A percentile compares a stretch with the other conserved stretches of the same genome.
Evolutionary conservation across 2,329 filamentous ascomycete species (phyloP).

Genomic region (Aspergillus felis): DNA sequence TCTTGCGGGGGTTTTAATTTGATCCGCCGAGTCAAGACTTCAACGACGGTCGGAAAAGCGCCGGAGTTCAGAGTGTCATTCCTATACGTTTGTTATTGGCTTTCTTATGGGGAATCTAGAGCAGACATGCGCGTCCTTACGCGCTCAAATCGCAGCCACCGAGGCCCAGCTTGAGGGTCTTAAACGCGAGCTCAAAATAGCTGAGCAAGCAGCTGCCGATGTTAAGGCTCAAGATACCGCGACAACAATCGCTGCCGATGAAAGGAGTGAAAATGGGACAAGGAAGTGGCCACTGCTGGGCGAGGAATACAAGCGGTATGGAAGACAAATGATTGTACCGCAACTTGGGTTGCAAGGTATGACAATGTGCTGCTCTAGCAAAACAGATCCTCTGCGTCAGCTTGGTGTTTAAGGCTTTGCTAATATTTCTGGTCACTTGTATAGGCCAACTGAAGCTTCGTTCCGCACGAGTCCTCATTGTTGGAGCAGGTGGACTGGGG

Average conservation of each 20-base stretch:
- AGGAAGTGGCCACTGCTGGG: slow-evolving; percentile 63
- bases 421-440: slow-evolving; percentile 3
- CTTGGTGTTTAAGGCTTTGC: not conserved
- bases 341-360: slow-evolving; percentile 71
- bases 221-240: slow-evolving; percentile 7
- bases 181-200: slow-evolving; percentile 32
- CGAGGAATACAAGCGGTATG: slow-evolving; percentile 82
- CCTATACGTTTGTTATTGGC: not conserved
- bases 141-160: slow-evolving; percentile 34
- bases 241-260: not conserved
- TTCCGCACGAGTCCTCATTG: slow-evolving; percentile 67
- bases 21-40: not conserved
- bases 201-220: slow-evolving; percentile 23
- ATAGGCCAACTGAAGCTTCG: slow-evolving; percentile 73
- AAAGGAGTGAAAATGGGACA: not conserved
- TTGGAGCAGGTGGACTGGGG: slow-evolving; percentile 85
- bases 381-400: not conserved
- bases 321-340: slow-evolving; percentile 84
- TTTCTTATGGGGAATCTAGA: slow-evolving; percentile 19
- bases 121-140: slow-evolving; percentile 29
- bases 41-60: not conserved
- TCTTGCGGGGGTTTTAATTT: not conserved
- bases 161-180: slow-evolving; percentile 34
- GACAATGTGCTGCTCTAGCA: not conserved
- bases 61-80: not conserved